These are phyloP conservation scores for Coniella lustricola DNA, from an alignment of 2,329 filamentous ascomycete genomes.

Conservation along the genomic window DNA sequence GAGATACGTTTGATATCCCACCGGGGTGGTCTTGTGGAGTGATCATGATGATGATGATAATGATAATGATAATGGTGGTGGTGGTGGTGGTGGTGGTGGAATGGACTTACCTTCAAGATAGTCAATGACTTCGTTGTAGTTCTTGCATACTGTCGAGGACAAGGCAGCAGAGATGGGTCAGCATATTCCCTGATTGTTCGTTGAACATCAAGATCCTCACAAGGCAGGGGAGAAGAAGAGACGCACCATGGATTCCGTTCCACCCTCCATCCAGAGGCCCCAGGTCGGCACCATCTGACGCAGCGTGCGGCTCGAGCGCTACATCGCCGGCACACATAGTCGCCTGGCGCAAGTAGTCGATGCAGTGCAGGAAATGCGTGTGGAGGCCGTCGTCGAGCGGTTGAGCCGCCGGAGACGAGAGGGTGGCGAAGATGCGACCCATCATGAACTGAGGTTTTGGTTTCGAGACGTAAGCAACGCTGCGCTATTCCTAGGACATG, in stretches of 20 bases:
- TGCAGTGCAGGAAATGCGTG: conserved; percentile 31
- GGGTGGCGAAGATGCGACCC: conserved; percentile 26
- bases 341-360: conserved; percentile 22
- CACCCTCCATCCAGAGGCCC: conserved; percentile 21
- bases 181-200: no score
- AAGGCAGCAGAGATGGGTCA: neutral
- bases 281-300: conserved; percentile 18
- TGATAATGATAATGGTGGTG: no score
- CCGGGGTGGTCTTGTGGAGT: no score
- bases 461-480: no score
- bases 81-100: no score
- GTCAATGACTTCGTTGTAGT: conserved; percentile 19
- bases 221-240: neutral
- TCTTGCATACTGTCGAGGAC: conserved; percentile 19
- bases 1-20: neutral
- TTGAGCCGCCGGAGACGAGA: conserved; percentile 17
- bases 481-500: no score
- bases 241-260: conserved; percentile 20
- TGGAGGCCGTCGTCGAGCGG: conserved; percentile 23
- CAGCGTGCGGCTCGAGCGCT: conserved; percentile 21
- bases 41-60: no score
- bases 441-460: conserved; percentile 26
- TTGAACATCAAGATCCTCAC: no score
- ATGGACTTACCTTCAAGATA: conserved; percentile 20
- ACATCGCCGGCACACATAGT: conserved; percentile 22